Evolutionary conservation across 2,329 filamentous ascomycete genomes (phyloP), one percentile per base, ranked within the genome.

Genomic region (Alternaria sp.): DNA sequence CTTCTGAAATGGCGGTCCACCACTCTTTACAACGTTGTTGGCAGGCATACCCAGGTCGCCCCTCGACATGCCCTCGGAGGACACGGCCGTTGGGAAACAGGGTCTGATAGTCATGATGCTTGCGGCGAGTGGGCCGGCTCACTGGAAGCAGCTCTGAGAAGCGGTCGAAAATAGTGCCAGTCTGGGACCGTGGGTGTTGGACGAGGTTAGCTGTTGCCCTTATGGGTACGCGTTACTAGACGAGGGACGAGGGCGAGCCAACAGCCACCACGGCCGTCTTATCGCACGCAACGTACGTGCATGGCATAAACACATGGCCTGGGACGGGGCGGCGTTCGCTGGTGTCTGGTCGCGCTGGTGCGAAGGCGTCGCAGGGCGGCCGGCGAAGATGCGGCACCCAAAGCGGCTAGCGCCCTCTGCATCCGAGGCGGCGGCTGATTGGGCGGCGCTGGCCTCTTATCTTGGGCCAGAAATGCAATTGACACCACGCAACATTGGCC

Each of bases 401-500:
- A 60, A 58, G 5, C 8, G 10, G 58, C 54, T 60, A 57, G 49
- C 41, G 11, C 28, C 2, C 14, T 33, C 10, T 17, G 17, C 8
- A 28, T 49, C 45, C 31, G n/a, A 46, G 10, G 33, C 17, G 14
- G n/a, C 3, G 4, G 39, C 37, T 58, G 23, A 54, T 57, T 54
- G 45, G 57, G 36, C 42, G 36, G 26, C 42, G 36, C 10, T 29
- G 31, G 21, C 33, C 37, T 34, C 57, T 60, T 60, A 60, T 60
- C 57, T 60, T 24, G 57, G 55, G 40, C 39, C 42, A 54, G 51
- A 51, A 58, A 60, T 62, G 59, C 51, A 50, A 56, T 60, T 65
- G 59, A 61, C 58, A 60, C 60, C 63, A 60, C 60, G 24, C 54
- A 66, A 66, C 58, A 45, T 57, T 46, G 58, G 58, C 67, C 61